These are phyloP conservation scores for Moelleriella libera DNA, from an alignment of 2,329 filamentous ascomycete genomes.

Conservation along the genomic window DNA sequence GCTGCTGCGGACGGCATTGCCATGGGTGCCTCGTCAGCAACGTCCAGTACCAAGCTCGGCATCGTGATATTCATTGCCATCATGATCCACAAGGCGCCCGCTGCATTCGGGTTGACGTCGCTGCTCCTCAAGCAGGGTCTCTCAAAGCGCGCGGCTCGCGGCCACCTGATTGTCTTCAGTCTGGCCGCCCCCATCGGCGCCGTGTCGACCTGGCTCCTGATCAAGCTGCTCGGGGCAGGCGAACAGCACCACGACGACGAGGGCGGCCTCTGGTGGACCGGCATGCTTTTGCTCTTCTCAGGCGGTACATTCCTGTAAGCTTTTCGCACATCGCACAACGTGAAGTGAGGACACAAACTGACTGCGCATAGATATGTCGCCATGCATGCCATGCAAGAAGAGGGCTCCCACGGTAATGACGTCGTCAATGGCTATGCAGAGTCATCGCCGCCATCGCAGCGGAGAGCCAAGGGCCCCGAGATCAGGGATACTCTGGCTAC, in stretches of 20 bases:
- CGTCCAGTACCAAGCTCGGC: slow-evolving; percentile 59
- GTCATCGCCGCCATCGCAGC: slow-evolving; percentile 22
- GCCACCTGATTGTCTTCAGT: slow-evolving; percentile 82
- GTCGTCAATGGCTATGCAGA: slow-evolving; percentile 41
- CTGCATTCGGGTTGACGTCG: slow-evolving; percentile 86
- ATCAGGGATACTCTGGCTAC: slow-evolving; percentile 58
- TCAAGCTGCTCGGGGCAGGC: slow-evolving; percentile 59
- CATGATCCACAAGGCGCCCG: slow-evolving; percentile 94
- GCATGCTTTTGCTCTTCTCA: slow-evolving; percentile 86
- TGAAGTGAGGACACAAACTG: not conserved
- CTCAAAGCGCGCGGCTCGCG: slow-evolving; percentile 70
- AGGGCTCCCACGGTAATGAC: slow-evolving; percentile 34
- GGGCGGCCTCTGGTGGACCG: slow-evolving; percentile 72
- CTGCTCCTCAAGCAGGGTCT: slow-evolving; percentile 82
- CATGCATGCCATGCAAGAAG: slow-evolving; percentile 96
- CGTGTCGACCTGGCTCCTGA: slow-evolving; percentile 65
- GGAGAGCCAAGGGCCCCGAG: slow-evolving; percentile 40
- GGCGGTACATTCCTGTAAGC: slow-evolving; percentile 88
- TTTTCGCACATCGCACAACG: not conserved
- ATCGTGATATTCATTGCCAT: slow-evolving; percentile 92
- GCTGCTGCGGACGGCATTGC: slow-evolving; percentile 91
- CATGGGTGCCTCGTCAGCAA: slow-evolving; percentile 76
- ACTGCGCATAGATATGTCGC: slow-evolving; percentile 62
- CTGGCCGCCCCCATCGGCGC: slow-evolving; percentile 81
- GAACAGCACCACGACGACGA: slow-evolving; percentile 41